phyloP scores from a whole-genome alignment of 345 rosid genomes.

The Erysimum cheiranthoides region DNA sequence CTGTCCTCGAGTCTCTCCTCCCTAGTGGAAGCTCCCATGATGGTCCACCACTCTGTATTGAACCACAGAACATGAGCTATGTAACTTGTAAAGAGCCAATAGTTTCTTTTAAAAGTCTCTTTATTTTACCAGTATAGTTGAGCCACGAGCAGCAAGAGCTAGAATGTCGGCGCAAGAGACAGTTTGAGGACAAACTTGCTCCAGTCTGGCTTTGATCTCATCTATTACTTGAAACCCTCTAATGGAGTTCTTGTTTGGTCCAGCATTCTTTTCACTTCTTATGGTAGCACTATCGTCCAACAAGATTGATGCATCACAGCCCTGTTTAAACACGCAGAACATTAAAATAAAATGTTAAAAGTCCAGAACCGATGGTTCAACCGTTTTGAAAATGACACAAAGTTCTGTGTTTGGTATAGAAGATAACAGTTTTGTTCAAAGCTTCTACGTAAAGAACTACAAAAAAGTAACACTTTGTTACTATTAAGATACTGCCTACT shows the following conservation, averaged over 20 bases:
- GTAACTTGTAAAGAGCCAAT: not conserved
- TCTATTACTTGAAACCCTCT: conserved; percentile 90
- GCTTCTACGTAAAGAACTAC: not conserved
- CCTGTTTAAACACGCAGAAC: conserved; percentile 51
- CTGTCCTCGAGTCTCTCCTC: conserved; percentile 80
- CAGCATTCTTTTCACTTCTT: conserved; percentile 76
- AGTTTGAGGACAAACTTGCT: conserved; percentile 75
- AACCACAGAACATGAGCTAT: not conserved
- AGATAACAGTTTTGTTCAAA: conserved; percentile 13
- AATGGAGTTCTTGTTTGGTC: conserved; percentile 83
- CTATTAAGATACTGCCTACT: conserved; percentile 17
- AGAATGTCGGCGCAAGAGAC: conserved; percentile 93
- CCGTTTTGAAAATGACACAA: not conserved
- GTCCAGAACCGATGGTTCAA: not conserved
- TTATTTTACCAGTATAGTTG: conserved; percentile 61
- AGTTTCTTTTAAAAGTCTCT: conserved; percentile 14
- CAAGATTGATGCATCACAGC: conserved; percentile 92
- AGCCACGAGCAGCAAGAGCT: conserved; percentile 86
- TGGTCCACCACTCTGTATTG: conserved; percentile 87
- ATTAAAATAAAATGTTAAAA: not conserved
- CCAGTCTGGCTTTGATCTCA: conserved; percentile 76
- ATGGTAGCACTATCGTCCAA: conserved; percentile 66
- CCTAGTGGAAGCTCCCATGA: conserved; percentile 90
- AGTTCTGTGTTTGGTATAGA: not conserved
- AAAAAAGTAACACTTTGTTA: conserved; percentile 15